A percentile compares a stretch with the other conserved stretches of the same genome.
Conservation (phyloP, 2,329 filamentous ascomycete species). For the Hypoxylon sp. region DNA sequence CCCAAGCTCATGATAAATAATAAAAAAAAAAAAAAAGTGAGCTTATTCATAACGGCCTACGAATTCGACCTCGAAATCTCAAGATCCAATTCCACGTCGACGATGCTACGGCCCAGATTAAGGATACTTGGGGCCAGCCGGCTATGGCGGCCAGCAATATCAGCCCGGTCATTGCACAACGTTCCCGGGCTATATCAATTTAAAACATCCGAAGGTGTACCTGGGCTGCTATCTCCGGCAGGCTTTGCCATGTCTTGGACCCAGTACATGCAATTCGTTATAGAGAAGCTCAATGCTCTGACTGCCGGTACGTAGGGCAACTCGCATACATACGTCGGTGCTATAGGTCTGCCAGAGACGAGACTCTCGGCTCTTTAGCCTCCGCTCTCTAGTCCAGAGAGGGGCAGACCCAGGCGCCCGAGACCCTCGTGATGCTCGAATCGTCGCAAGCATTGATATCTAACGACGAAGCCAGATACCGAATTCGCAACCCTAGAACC, state of each 20-base stretch:
- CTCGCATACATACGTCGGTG: neutral
- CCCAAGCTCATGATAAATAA: slow-evolving; percentile 12
- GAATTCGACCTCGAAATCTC: slow-evolving; percentile 21
- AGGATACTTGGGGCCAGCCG: slow-evolving; percentile 57
- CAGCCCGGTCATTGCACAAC: slow-evolving; percentile 54
- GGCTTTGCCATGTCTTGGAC: slow-evolving; percentile 82
- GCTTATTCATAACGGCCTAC: slow-evolving; percentile 13
- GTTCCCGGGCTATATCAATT: slow-evolving; percentile 57
- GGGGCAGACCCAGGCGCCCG: neutral
- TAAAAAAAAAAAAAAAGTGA: slow-evolving; percentile 38
- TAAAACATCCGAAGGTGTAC: slow-evolving; percentile 57
- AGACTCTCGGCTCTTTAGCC: neutral
- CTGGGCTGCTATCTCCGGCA: slow-evolving; percentile 72
- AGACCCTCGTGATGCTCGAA: neutral
- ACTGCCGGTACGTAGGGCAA: slow-evolving; percentile 68
- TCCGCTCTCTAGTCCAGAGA: neutral
- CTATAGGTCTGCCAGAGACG: neutral
- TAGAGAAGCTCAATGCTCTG: slow-evolving; percentile 78
- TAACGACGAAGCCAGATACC: slow-evolving; percentile 59
- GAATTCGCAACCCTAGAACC: slow-evolving; percentile 67
- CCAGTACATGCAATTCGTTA: slow-evolving; percentile 77
- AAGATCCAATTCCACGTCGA: slow-evolving; percentile 39
- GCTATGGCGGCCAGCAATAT: slow-evolving; percentile 46
- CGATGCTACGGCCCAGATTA: slow-evolving; percentile 63
- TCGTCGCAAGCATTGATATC: slow-evolving; percentile 9